Evolutionary conservation across 2,329 filamentous ascomycete species (phyloP).

Genomic region (Aspergillus sp.): DNA sequence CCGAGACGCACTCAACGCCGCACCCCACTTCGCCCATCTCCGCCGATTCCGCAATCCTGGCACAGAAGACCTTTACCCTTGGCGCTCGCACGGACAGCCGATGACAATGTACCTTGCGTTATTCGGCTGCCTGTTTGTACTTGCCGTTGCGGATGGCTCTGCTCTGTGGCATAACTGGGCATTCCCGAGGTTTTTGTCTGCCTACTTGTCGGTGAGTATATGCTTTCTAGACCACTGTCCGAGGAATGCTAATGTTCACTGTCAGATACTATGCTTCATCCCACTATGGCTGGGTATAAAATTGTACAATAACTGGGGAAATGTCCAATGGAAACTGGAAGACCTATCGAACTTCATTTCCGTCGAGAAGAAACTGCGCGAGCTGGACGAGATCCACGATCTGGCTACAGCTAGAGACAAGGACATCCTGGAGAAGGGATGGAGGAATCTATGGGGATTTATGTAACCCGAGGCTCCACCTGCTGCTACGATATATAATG

Average conservation of each 20-base stretch:
- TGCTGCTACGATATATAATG: not conserved
- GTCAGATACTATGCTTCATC: slow-evolving; percentile 32
- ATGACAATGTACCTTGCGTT: slow-evolving; percentile 38
- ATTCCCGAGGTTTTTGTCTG: slow-evolving; percentile 36
- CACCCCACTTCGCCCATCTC: slow-evolving; percentile 10
- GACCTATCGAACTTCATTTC: slow-evolving; percentile 30
- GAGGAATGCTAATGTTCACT: not conserved
- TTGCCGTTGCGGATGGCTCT: slow-evolving; percentile 36
- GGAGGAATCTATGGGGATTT: slow-evolving; percentile 17
- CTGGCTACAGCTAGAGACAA: slow-evolving; percentile 14
- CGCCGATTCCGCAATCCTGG: slow-evolving; percentile 10
- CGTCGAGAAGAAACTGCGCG: slow-evolving; percentile 29
- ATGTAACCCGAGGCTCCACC: not conserved
- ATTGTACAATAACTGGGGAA: slow-evolving; percentile 14
- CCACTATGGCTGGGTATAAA: slow-evolving; percentile 32
- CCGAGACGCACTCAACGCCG: slow-evolving; percentile 6
- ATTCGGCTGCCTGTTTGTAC: slow-evolving; percentile 35
- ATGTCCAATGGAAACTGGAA: slow-evolving; percentile 30
- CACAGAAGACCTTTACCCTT: slow-evolving; percentile 36
- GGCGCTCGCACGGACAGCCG: slow-evolving; percentile 41
- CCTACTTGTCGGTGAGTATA: slow-evolving; percentile 40
- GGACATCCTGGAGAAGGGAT: slow-evolving; percentile 2
- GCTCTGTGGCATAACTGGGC: slow-evolving; percentile 39
- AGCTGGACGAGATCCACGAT: slow-evolving; percentile 30
- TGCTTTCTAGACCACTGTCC: not conserved